Percentiles rank a stretch among this genome's conserved stretches.
Conservation (phyloP, 768 basidiomycete genomes). For the Russula sp. region DNA sequence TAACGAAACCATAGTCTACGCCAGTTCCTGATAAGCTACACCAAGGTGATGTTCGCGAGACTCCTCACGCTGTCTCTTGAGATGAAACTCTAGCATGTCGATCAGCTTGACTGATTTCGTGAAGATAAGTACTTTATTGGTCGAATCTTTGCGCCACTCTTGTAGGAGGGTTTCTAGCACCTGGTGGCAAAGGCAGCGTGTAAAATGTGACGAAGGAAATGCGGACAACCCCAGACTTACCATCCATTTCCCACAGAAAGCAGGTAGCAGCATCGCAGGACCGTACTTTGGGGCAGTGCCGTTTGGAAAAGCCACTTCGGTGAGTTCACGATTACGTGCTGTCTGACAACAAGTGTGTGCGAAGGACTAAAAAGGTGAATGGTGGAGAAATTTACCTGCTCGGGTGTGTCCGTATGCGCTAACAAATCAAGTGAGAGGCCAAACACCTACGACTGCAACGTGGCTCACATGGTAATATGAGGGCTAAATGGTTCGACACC, state of each 20-base stretch:
- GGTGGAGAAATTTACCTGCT: constrained; percentile 42
- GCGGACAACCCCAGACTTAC: constrained; percentile 35
- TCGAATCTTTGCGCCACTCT: constrained; percentile 53
- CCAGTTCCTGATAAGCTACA: neutral
- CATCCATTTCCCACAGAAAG: constrained; percentile 80
- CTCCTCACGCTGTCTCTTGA: constrained; percentile 45
- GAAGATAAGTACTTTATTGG: constrained; percentile 89
- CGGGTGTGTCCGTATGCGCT: constrained; percentile 63
- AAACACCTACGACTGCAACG: neutral
- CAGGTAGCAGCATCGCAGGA: constrained; percentile 51
- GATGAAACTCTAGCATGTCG: constrained; percentile 75
- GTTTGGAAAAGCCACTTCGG: constrained; percentile 57
- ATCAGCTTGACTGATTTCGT: constrained; percentile 88
- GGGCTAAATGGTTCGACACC: constrained; percentile 78
- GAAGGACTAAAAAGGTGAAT: neutral
- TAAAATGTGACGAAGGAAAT: neutral
- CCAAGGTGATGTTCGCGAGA: constrained; percentile 20
- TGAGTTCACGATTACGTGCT: constrained; percentile 52
- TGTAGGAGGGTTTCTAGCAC: constrained; percentile 59
- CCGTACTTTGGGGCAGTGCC: constrained; percentile 50
- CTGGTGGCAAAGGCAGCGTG: constrained; percentile 32
- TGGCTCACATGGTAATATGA: constrained; percentile 71
- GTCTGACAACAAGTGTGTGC: constrained; percentile 26
- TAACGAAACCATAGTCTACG: constrained; percentile 51
- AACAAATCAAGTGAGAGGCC: neutral